Evolutionary conservation across 2,329 filamentous ascomycete species (phyloP).

Genomic region (Paecilomyces niveus): DNA sequence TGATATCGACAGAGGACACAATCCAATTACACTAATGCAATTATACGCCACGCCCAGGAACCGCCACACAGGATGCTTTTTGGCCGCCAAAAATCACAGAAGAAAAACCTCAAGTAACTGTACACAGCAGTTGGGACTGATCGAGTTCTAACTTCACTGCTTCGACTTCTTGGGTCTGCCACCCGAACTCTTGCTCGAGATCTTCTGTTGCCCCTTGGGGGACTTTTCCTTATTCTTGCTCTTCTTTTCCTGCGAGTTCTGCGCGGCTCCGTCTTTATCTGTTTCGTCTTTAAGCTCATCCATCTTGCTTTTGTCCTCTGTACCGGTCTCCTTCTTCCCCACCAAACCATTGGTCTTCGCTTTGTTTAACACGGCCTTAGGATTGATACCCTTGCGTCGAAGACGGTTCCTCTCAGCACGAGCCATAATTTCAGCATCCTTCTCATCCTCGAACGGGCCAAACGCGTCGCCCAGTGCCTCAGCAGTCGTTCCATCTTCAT

Average conservation of each 20-base stretch:
- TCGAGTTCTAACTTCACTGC: neutral
- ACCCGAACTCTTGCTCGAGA: neutral
- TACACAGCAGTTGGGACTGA: neutral
- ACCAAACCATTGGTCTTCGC: slow-evolving; percentile 11
- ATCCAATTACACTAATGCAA: neutral
- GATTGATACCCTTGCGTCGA: slow-evolving; percentile 67
- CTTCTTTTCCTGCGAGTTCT: neutral
- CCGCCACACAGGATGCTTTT: neutral
- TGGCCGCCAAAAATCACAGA: neutral
- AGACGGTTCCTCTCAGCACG: slow-evolving; percentile 66
- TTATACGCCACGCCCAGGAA: neutral
- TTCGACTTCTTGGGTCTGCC: neutral
- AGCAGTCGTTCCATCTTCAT: slow-evolving; percentile 24
- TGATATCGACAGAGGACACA: neutral
- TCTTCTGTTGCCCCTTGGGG: neutral
- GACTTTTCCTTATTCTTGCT: neutral
- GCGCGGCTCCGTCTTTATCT: neutral
- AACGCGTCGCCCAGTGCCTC: slow-evolving; percentile 49
- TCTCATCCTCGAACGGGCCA: slow-evolving; percentile 67
- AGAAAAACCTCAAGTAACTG: neutral
- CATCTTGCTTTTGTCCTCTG: slow-evolving; percentile 9
- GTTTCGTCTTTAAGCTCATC: slow-evolving; percentile 1
- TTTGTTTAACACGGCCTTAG: slow-evolving; percentile 48
- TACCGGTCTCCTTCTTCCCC: slow-evolving; percentile 16
- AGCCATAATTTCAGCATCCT: slow-evolving; percentile 64